phyloP scores from a whole-genome alignment of 805 yeast genomes.

The Teunomyces aglyptinius region DNA sequence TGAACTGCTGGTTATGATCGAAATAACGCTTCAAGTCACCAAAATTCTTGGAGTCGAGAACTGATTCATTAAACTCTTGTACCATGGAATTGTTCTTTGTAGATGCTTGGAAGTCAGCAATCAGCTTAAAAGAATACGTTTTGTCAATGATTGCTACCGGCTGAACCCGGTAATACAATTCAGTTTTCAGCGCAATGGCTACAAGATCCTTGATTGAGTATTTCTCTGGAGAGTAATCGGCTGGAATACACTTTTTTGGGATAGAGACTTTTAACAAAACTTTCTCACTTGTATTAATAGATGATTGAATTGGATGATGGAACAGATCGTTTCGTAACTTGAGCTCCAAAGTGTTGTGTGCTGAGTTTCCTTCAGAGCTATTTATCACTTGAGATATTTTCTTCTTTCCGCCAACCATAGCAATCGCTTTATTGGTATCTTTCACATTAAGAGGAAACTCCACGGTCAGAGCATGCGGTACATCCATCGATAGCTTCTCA shows the following conservation, averaged over 20 bases:
- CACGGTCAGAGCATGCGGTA: constrained; percentile 70
- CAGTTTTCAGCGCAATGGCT: constrained; percentile 5
- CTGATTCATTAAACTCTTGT: constrained; percentile 27
- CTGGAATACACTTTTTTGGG: constrained; percentile 52
- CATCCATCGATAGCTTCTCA: constrained; percentile 59
- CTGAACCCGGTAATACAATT: constrained; percentile 39
- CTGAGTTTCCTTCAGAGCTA: constrained; percentile 24
- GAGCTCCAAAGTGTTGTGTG: constrained; percentile 40
- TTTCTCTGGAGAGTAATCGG: constrained; percentile 31
- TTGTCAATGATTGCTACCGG: constrained; percentile 70
- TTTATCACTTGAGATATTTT: constrained; percentile 43
- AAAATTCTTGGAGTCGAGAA: constrained; percentile 23
- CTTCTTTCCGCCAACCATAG: constrained; percentile 64
- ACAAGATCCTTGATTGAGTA: constrained; percentile 40
- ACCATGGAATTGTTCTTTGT: constrained; percentile 49
- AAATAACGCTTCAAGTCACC: constrained; percentile 25
- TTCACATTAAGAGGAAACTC: constrained; percentile 76
- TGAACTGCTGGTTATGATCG: constrained; percentile 20
- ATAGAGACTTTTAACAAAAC: constrained; percentile 56
- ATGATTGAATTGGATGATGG: constrained; percentile 65
- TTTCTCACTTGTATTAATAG: constrained; percentile 52
- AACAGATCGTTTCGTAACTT: constrained; percentile 40
- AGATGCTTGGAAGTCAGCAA: constrained; percentile 82
- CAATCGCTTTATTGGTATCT: constrained; percentile 60
- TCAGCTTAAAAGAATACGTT: constrained; percentile 74